phyloP scores from a whole-genome alignment of 768 basidiomycete species.

The Pleurotus citrinopileatus region DNA sequence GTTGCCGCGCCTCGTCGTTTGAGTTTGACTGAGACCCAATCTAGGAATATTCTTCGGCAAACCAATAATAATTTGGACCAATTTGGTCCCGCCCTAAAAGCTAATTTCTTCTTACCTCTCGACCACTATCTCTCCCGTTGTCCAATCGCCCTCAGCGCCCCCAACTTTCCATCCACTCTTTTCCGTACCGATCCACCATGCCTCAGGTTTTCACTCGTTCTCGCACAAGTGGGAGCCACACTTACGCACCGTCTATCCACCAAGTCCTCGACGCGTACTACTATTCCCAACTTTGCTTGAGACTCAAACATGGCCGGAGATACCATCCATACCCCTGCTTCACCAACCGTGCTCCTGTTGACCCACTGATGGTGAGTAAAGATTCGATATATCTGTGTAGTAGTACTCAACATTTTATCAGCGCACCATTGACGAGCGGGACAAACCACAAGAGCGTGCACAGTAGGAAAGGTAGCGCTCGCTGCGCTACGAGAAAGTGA shows the following conservation, averaged over 20 bases:
- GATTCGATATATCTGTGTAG: neutral
- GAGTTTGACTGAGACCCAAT: too few relatives aligned
- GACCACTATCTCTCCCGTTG: neutral
- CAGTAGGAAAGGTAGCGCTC: too few relatives aligned
- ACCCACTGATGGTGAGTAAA: constrained; percentile 1
- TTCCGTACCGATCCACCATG: constrained; percentile 11
- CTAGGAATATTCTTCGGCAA: neutral
- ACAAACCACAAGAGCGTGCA: neutral
- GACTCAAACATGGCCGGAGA: neutral
- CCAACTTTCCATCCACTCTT: neutral
- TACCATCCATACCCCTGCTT: constrained; percentile 2
- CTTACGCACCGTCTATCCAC: neutral
- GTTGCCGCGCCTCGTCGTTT: too few relatives aligned
- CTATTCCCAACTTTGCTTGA: neutral
- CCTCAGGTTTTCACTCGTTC: constrained; percentile 7
- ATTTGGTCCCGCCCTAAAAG: too few relatives aligned
- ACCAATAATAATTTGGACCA: neutral
- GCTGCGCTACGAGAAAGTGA: too few relatives aligned
- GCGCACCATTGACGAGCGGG: constrained; percentile 1
- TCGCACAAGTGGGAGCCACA: neutral
- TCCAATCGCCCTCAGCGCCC: neutral
- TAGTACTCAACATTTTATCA: neutral
- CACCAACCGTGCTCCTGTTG: neutral
- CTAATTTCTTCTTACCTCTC: neutral
- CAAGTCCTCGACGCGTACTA: neutral